Evolutionary conservation across 2,329 filamentous ascomycete species (phyloP).

Genomic region (Colletotrichum sidae): DNA sequence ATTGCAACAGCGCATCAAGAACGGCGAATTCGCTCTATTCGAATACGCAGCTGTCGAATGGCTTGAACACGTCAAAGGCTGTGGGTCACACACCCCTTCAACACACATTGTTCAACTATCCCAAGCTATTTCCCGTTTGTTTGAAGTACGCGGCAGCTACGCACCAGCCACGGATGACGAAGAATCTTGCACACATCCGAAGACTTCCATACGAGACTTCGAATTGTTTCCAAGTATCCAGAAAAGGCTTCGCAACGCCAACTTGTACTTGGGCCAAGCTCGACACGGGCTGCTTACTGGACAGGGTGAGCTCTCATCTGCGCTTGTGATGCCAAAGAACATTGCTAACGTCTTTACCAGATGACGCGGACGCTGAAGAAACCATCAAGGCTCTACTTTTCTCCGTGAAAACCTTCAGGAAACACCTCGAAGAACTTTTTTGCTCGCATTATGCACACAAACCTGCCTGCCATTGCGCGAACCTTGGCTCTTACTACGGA

Average conservation of each 20-base stretch:
- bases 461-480: not conserved
- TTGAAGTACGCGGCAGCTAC: not conserved
- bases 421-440: not conserved
- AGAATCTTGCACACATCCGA: too few species aligned
- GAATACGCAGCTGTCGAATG: not conserved
- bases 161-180: too few species aligned
- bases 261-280: not conserved
- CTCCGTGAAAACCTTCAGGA: not conserved
- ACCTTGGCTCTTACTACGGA: not conserved
- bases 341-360: not conserved
- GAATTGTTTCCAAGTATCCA: not conserved
- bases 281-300: not conserved
- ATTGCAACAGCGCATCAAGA: not conserved
- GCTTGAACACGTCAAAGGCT: not conserved
- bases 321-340: too few species aligned
- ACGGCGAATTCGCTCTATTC: not conserved
- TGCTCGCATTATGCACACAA: not conserved
- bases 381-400: not conserved
- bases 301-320: not conserved
- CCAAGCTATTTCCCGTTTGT: not conserved
- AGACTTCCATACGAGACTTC: not conserved
- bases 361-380: not conserved
- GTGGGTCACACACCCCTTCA: not conserved
- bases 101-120: not conserved
- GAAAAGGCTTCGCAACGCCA: not conserved